A percentile compares a stretch with the other conserved stretches of the same genome.
Evolutionary conservation across 768 basidiomycete genomes (phyloP).

Genomic region (Auriculariales sp.): DNA sequence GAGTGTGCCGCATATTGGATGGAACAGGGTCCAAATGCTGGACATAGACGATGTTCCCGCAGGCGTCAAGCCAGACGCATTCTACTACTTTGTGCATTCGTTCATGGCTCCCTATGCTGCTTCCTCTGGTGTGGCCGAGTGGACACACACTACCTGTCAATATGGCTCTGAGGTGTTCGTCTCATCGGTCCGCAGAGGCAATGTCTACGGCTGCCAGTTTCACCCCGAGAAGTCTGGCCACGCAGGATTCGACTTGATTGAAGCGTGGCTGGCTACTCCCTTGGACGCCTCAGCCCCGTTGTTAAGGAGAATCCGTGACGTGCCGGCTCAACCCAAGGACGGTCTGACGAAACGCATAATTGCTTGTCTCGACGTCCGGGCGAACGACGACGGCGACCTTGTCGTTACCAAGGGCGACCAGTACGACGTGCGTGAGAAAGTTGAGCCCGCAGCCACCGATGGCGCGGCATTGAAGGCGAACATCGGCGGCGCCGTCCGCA

Average conservation of each 20-base stretch:
- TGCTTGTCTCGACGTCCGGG: conserved; percentile 94
- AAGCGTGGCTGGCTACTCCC: conserved; percentile 60
- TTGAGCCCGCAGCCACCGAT: conserved; percentile 10
- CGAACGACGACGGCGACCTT: conserved; percentile 90
- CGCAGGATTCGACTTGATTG: conserved; percentile 70
- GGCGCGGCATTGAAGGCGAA: conserved; percentile 19
- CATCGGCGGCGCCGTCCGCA: conserved; percentile 70
- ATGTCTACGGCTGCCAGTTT: conserved; percentile 88
- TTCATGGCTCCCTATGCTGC: conserved; percentile 70
- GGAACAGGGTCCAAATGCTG: conserved; percentile 66
- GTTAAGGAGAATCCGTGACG: background rate
- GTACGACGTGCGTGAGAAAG: conserved; percentile 90
- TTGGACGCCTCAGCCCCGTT: background rate
- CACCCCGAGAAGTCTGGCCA: conserved; percentile 95
- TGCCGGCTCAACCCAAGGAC: conserved; percentile 21
- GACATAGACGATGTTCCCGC: conserved; percentile 29
- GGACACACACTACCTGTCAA: conserved; percentile 77
- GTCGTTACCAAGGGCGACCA: conserved; percentile 99
- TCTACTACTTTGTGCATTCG: conserved; percentile 97
- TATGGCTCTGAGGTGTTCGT: conserved; percentile 91
- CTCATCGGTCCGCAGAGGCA: conserved; percentile 66
- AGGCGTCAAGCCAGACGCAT: conserved; percentile 34
- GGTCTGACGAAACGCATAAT: conserved; percentile 86
- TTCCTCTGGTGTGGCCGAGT: conserved; percentile 45
- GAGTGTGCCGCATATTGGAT: conserved; percentile 95